Conservation (phyloP, 2,329 filamentous ascomycete genomes). For the Fusarium redolens region DNA sequence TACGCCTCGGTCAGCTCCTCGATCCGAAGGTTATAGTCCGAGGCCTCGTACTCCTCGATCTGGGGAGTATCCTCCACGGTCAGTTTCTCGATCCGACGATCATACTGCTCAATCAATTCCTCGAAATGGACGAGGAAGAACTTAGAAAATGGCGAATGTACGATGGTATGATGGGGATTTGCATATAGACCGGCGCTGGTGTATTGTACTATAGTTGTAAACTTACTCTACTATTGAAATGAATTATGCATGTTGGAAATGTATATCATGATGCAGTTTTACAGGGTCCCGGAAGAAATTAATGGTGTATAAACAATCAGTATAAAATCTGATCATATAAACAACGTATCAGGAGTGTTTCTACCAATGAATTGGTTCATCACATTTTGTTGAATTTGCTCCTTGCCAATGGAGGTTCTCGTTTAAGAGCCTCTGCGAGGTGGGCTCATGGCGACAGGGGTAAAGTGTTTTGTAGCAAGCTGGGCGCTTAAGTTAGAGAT, state of each 20-base stretch:
- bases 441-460: constrained; percentile 36
- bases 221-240: constrained; percentile 34
- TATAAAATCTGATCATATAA: background rate
- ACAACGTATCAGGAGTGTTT: background rate
- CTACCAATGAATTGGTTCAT: constrained; percentile 6
- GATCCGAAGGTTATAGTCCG: background rate
- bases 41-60: background rate
- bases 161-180: constrained; percentile 15
- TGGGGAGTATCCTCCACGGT: background rate
- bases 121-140: constrained; percentile 1
- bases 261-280: background rate
- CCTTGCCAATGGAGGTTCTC: constrained; percentile 21
- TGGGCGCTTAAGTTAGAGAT: constrained; percentile 41
- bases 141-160: constrained; percentile 27
- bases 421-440: constrained; percentile 3
- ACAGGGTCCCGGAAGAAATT: background rate
- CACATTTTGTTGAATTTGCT: constrained; percentile 14
- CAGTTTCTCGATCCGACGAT: background rate
- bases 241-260: constrained; percentile 6
- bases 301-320: background rate
- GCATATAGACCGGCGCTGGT: constrained; percentile 29
- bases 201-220: constrained; percentile 38
- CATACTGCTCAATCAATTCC: background rate
- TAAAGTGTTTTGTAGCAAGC: constrained; percentile 11
- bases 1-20: background rate